Percentiles rank a stretch among this genome's conserved stretches.
Conservation (phyloP, 1,139 yeast genomes). For the Debaryomyces sp. region DNA sequence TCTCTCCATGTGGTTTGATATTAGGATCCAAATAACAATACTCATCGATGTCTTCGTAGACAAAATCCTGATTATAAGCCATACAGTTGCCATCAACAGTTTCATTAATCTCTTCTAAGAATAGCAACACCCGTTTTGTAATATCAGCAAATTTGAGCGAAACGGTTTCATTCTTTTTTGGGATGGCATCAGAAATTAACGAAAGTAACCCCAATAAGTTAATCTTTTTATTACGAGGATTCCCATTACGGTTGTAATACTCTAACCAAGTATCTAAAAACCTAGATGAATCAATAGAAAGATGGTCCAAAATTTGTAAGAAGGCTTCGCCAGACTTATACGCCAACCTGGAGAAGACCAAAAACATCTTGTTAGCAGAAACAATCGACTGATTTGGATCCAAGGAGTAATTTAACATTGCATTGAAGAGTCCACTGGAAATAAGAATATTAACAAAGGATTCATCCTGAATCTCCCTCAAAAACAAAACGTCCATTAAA, state of each 20-base stretch:
- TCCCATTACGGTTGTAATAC: conserved; percentile 55
- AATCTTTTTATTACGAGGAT: conserved; percentile 68
- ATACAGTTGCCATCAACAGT: conserved; percentile 59
- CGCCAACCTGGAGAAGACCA: conserved; percentile 57
- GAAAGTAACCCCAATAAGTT: conserved; percentile 62
- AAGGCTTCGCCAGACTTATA: conserved; percentile 51
- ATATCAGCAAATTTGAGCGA: conserved; percentile 31
- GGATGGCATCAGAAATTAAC: conserved; percentile 30
- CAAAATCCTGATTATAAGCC: conserved; percentile 60
- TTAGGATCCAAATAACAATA: conserved; percentile 48
- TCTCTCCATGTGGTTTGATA: conserved; percentile 60
- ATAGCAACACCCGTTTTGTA: conserved; percentile 56
- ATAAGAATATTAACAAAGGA: conserved; percentile 38
- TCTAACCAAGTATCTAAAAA: conserved; percentile 39
- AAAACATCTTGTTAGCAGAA: conserved; percentile 52
- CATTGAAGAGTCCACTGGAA: conserved; percentile 50
- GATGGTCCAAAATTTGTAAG: conserved; percentile 35
- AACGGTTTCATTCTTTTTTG: conserved; percentile 21
- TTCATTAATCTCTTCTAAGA: conserved; percentile 78
- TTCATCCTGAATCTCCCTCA: conserved; percentile 29
- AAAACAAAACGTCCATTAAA: conserved; percentile 57
- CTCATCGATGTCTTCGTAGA: conserved; percentile 56
- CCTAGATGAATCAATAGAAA: conserved; percentile 25
- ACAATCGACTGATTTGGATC: conserved; percentile 54
- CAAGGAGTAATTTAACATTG: conserved; percentile 48